Evolutionary conservation across 2,329 filamentous ascomycete species (phyloP).

Genomic region (Phialophora expanda): DNA sequence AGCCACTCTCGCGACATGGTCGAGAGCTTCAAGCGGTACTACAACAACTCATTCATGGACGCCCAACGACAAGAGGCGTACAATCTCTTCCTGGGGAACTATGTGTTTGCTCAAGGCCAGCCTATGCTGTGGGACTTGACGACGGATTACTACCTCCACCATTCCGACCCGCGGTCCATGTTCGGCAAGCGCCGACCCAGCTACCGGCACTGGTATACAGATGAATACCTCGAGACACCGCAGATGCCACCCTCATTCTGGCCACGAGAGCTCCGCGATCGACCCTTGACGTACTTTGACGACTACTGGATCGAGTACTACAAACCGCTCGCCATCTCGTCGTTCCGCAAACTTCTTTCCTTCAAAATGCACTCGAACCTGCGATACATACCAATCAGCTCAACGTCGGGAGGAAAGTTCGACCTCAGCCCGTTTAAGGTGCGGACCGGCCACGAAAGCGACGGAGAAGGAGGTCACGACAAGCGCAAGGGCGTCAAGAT

Average conservation of each 20-base stretch:
- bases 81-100: conserved; percentile 95
- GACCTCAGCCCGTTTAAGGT: conserved; percentile 89
- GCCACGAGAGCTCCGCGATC: conserved; percentile 47
- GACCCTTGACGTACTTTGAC: conserved; percentile 70
- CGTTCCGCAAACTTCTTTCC: conserved; percentile 88
- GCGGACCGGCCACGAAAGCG: conserved; percentile 63
- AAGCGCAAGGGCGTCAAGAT: conserved; percentile 71
- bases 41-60: conserved; percentile 97
- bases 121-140: conserved; percentile 96
- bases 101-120: conserved; percentile 82
- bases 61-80: conserved; percentile 98
- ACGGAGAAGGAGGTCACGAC: conserved; percentile 60
- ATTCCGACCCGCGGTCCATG: conserved; percentile 79
- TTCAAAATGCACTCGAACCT: conserved; percentile 91
- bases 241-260: conserved; percentile 58
- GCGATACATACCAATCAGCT: conserved; percentile 77
- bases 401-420: conserved; percentile 73
- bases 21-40: conserved; percentile 97
- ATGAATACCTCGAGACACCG: conserved; percentile 69
- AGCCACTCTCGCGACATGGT: conserved; percentile 98
- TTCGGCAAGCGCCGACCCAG: conserved; percentile 65
- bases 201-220: conserved; percentile 90
- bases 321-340: conserved; percentile 82
- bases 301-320: conserved; percentile 99
- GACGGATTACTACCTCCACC: conserved; percentile 95